Conservation (phyloP, 768 basidiomycete genomes). For the Suillus fuscotomentosus region DNA sequence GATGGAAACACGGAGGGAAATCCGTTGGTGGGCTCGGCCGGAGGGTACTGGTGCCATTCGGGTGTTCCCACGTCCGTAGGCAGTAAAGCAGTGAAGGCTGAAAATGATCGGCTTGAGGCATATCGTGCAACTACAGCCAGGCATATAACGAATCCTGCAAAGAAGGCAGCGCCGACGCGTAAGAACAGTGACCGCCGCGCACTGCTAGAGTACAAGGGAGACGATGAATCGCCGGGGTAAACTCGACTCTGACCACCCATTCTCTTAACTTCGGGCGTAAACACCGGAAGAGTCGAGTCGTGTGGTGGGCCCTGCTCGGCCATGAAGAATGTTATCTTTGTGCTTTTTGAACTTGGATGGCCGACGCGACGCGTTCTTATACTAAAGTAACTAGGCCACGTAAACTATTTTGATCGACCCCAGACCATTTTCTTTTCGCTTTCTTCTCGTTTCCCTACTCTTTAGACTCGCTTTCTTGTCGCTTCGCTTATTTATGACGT, state of each 20-base stretch:
- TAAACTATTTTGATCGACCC: too few relatives aligned
- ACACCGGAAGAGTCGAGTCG: background rate
- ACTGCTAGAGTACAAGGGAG: background rate
- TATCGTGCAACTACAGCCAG: slow-evolving; percentile 11
- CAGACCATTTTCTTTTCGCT: too few relatives aligned
- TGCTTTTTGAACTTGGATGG: background rate
- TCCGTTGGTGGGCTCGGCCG: slow-evolving; percentile 63
- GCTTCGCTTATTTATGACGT: too few relatives aligned
- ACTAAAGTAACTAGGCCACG: too few relatives aligned
- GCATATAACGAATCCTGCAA: slow-evolving; percentile 13
- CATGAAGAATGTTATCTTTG: background rate
- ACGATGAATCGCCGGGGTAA: background rate
- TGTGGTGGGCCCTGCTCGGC: background rate
- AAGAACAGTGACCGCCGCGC: background rate
- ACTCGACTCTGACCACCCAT: background rate
- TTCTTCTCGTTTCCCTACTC: too few relatives aligned
- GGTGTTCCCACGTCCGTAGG: slow-evolving; percentile 57
- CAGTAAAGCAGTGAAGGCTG: slow-evolving; percentile 1
- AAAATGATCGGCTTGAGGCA: background rate
- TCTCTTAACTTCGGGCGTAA: background rate
- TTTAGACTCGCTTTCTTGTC: too few relatives aligned
- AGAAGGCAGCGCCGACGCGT: slow-evolving; percentile 10
- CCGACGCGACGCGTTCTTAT: too few relatives aligned
- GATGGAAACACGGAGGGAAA: slow-evolving; percentile 70
- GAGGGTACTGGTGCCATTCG: slow-evolving; percentile 64